Evolutionary conservation across 2,329 filamentous ascomycete genomes (phyloP), one percentile per base, ranked within the genome.

Genomic region (Aspergillus piperis): DNA sequence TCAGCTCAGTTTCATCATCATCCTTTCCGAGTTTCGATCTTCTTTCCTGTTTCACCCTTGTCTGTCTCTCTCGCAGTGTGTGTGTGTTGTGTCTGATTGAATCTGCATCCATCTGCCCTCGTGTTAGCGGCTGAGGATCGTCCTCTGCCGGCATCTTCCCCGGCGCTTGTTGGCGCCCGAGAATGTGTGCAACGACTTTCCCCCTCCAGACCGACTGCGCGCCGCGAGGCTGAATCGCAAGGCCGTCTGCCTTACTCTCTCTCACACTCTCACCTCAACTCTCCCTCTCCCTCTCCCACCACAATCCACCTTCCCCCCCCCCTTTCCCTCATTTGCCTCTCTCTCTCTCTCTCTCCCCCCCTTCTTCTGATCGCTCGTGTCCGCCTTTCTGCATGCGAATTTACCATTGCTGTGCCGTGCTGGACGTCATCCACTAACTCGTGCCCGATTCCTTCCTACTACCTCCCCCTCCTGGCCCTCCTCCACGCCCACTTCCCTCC

Each of bases 201-300:
- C 54, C 44, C 53, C 55, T 50, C 36, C 47, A 57, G 60, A 59
- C 54, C 49, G 27, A 49, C 50, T 36, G 38, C 38, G 55, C 59
- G 59, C 59, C 61, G 60, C 67, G 58, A 69, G 66, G 66, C 67
- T 67, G 66, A 68, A 62, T 68, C 61, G 64, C 66, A 56, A 51
- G 23, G 17, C 38, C 54, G 27, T 41, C 21, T 27, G 25, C 25
- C 25, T 27, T 27, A 27, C 25, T 27, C 17, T 62, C 27, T 55
- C 23, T 36, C 41, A 32, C 30, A 30, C 30, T 13, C 30, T 32
- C 30, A 32, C 30, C 30, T 32, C 30, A 54, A 49, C 36, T 21
- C 32, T 57, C 32, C 19, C 19, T 61, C 23, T 54, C 27, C 39
- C 51, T 44, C 25, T 36, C 38, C 21, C 21, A 36, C 30, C 25